Evolutionary conservation across 805 yeast genomes (phyloP), one percentile per base, ranked within the genome.

Genomic region (Isabelozyma gotoi): DNA sequence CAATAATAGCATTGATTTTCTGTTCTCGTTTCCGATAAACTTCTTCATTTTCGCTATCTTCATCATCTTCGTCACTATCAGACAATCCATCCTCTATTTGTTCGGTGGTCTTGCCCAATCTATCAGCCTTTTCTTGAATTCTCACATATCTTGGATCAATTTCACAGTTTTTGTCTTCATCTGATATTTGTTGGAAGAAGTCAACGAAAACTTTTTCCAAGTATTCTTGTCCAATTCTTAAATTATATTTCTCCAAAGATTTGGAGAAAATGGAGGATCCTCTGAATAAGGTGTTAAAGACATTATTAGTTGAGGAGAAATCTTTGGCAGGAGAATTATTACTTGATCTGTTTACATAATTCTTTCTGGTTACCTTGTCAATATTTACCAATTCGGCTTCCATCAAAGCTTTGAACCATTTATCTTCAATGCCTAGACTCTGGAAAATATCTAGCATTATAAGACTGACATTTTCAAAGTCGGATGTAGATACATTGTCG

Each of bases 211-310:
- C 80, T 50, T 77, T 77, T 44, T 84, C 85, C 27, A 94, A 60
- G 56, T 88, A 88, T 46, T 84, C 90, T 46, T 80, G 84, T 0
- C 98, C 98, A 15, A 85, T 73, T 54, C 92, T 69, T 33, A 84
- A 73, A 58, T 86, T 83, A 57, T 82, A 89, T 46, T 78, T 74
- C 55, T 92, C 99, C 42, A 91, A 60, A 0, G 96, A 76, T 58
- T 88, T 88, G 0, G 96, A 84, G 47, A 94, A 72, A 4, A 92
- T 73, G 1, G 96, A 82, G 44, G 88, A 86, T 0, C 97, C 96
- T 52, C 99, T 74, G 56, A 92, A 92, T 12, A 67, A 51, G 0
- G 72, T 67, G 46, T 67, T 67, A 53, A 67, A 67, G 2, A 65
- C 72, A 49, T 67, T 67, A 44, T 62, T 65, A 18, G 57, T 50